Base-by-base conservation (phyloP, 108 stramenopile species). In the Stephanodiscus minutulus region DNA sequence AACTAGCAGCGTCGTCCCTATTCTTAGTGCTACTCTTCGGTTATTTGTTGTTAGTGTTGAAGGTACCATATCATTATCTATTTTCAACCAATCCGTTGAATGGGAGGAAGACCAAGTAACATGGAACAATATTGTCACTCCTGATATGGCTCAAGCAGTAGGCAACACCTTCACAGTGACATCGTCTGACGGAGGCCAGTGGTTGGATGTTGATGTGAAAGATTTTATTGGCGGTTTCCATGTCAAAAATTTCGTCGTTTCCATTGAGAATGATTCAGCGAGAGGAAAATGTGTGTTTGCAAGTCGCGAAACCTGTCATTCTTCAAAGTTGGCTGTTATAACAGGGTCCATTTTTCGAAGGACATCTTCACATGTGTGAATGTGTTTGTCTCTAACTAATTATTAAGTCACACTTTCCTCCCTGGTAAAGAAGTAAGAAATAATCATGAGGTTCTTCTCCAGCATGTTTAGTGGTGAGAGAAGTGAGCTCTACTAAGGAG, bases 231-330 rank as follows among this genome's bases (percentile, higher is more conserved):
- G 27, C 20, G 20, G 33, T 21, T 5, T 18, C 44, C 24, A 27
- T 28, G 5, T 18, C 28, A 53, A 36, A 18, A 22, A 55, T 22
- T 28, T 68, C 12, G 35, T 55, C 20, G 46, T 68, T 24, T 25
- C 17, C 37, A 35, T 68, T 12, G 31, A 54, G 28, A 41, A 58
- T 44, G 44, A 21, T 8, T 68, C 68, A 29, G 25, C 22, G 2
- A 31, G 24, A 17, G 20, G 54, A 43, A 68, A 44, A 44, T 41
- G 33, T 29, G 11, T 11, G 37, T 68, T 68, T 58, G 68, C 55
- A 20, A 68, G 68, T 28, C 54, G 56, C 5, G 68, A 58, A 13
- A 68, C 68, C 44, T 68, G 68, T 44, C 35, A 68, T 57, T 68
- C 68, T 17, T 56, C 68, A 13, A 68, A 68, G 52, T 37, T 68